Evolutionary conservation across 768 basidiomycete genomes (phyloP).

Genomic region (Kockovaella imperatae): DNA sequence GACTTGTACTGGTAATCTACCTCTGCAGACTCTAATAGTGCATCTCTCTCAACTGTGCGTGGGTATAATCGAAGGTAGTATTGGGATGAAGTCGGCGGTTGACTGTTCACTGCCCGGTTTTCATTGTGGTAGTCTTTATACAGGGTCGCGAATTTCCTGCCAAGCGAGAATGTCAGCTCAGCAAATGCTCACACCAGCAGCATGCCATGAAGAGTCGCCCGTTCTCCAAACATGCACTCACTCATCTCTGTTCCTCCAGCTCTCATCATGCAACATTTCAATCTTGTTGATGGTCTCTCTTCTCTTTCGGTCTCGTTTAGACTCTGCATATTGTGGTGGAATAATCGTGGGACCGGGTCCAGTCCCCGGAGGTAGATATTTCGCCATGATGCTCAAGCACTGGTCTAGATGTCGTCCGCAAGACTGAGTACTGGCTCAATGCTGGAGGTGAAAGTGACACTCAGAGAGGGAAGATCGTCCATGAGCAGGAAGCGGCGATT

Average conservation of each 20-base stretch:
- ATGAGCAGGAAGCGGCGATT: too few species aligned
- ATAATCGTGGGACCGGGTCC: conserved; percentile 29
- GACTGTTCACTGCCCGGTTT: conserved; percentile 33
- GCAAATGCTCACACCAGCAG: neutral
- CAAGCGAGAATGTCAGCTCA: neutral
- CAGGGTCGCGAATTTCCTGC: conserved; percentile 42
- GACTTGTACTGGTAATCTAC: conserved; percentile 46
- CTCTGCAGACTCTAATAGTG: conserved; percentile 42
- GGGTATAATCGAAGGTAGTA: conserved; percentile 46
- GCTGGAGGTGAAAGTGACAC: too few species aligned
- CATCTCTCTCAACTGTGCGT: conserved; percentile 45
- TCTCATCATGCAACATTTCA: conserved; percentile 46
- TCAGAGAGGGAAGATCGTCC: too few species aligned
- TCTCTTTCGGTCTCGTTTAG: conserved; percentile 47
- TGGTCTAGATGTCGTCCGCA: too few species aligned
- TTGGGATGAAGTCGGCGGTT: conserved; percentile 37
- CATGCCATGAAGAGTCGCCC: too few species aligned
- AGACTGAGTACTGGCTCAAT: too few species aligned
- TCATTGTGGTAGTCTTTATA: conserved; percentile 42
- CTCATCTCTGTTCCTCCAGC: conserved; percentile 44
- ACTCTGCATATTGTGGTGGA: conserved; percentile 32
- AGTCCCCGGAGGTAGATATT: too few species aligned
- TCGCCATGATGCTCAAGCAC: too few species aligned
- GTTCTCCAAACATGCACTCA: too few species aligned
- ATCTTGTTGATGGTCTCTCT: conserved; percentile 48